Conservation (phyloP, 768 basidiomycete genomes). For the Amylocystis lapponica region DNA sequence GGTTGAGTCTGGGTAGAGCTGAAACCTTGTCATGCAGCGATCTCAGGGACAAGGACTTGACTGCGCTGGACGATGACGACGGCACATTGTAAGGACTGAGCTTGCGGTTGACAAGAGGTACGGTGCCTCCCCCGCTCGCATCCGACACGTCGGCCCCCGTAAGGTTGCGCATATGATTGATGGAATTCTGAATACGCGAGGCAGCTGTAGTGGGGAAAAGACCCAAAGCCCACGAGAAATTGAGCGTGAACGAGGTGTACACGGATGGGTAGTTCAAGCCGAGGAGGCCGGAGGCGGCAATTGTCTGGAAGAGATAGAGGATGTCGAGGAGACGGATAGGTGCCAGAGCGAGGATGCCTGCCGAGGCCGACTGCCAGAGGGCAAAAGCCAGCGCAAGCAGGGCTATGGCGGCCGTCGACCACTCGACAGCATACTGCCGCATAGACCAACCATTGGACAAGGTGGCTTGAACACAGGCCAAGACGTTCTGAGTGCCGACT, state of each 20-base stretch:
- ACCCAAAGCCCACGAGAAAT: slow-evolving; percentile 88
- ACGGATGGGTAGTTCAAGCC: slow-evolving; percentile 83
- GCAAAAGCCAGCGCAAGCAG: slow-evolving; percentile 53
- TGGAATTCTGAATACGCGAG: slow-evolving; percentile 66
- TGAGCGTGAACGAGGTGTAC: slow-evolving; percentile 76
- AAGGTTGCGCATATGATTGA: slow-evolving; percentile 73
- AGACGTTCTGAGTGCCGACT: slow-evolving; percentile 61
- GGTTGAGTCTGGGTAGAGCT: slow-evolving; percentile 15
- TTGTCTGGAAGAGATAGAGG: slow-evolving; percentile 77
- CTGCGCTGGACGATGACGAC: slow-evolving; percentile 1
- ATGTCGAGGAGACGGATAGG: slow-evolving; percentile 80
- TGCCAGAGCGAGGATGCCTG: slow-evolving; percentile 51
- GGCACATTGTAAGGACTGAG: slow-evolving; percentile 69
- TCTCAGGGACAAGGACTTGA: slow-evolving; percentile 5
- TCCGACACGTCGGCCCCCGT: slow-evolving; percentile 76
- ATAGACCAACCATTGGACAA: slow-evolving; percentile 88
- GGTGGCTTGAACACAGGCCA: slow-evolving; percentile 89
- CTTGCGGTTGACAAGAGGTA: slow-evolving; percentile 75
- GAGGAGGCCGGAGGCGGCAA: slow-evolving; percentile 74
- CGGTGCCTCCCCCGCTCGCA: slow-evolving; percentile 49
- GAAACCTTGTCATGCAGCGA: slow-evolving; percentile 8
- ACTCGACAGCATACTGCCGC: slow-evolving; percentile 68
- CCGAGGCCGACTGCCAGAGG: slow-evolving; percentile 49
- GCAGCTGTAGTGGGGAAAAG: slow-evolving; percentile 50
- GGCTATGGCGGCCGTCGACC: slow-evolving; percentile 64